phyloP scores from a whole-genome alignment of 2,329 filamentous ascomycete genomes.

The Didymella sp. region DNA sequence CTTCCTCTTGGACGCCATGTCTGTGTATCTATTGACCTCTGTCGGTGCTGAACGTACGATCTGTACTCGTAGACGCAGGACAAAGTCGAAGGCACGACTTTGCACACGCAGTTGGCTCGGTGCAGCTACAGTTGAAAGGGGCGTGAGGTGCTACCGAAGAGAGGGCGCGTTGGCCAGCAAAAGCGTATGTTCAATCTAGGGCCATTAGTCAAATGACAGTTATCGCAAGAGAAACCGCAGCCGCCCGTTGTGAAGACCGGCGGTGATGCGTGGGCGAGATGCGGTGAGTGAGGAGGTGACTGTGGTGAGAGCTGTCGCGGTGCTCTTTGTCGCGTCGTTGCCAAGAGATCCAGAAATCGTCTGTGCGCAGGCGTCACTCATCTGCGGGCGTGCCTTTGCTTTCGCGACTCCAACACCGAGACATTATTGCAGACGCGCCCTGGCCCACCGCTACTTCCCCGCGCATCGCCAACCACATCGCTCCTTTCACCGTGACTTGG shows the following conservation, averaged over 20 bases:
- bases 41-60: background rate
- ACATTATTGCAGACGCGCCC: conserved; percentile 29
- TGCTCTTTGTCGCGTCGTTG: conserved; percentile 37
- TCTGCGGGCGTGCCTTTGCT: conserved; percentile 20
- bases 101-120: background rate
- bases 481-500: background rate
- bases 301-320: conserved; percentile 13
- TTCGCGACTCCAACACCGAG: conserved; percentile 21
- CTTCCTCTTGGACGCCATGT: conserved; percentile 94
- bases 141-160: background rate
- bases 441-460: conserved; percentile 16
- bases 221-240: conserved; percentile 1
- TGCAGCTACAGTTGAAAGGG: background rate
- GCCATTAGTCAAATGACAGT: conserved; percentile 18
- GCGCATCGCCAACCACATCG: conserved; percentile 15
- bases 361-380: conserved; percentile 29
- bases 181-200: conserved; percentile 4
- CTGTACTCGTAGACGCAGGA: background rate
- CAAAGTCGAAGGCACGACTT: background rate
- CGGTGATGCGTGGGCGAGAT: conserved; percentile 2
- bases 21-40: background rate
- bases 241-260: background rate
- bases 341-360: conserved; percentile 31
- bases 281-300: background rate
- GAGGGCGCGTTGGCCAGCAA: conserved; percentile 10